These are phyloP conservation scores for Sphagnum fallax DNA, from an alignment of 228 moss, liverwort and hornwort species.

Conservation along the genomic window DNA sequence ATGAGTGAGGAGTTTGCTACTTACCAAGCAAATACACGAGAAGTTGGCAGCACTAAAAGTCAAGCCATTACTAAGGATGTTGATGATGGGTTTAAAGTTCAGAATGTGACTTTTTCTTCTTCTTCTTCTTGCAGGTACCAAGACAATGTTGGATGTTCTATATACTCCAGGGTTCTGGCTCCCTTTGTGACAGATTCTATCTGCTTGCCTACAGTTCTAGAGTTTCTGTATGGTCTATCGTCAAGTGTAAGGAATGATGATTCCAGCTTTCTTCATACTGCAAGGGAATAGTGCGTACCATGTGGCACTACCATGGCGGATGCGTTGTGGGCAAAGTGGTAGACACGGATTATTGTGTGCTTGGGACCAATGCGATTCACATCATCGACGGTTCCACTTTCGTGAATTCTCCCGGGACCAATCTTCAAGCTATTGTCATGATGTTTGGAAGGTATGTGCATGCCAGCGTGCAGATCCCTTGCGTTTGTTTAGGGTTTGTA, in stretches of 20 bases:
- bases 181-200: not conserved
- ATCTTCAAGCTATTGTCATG: constrained; percentile 40
- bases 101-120: no score
- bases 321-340: constrained; percentile 51
- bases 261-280: constrained; percentile 22
- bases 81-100: no score
- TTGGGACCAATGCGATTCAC: constrained; percentile 36
- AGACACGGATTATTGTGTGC: constrained; percentile 27
- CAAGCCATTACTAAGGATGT: no score
- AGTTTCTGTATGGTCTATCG: not conserved
- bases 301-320: constrained; percentile 80
- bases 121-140: not conserved
- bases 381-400: constrained; percentile 64
- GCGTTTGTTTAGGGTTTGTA: not conserved
- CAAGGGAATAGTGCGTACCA: constrained; percentile 48
- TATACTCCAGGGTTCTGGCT: not conserved
- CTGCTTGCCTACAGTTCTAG: not conserved
- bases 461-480: not conserved
- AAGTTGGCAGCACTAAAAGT: no score
- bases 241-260: not conserved
- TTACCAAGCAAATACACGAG: no score
- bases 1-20: no score
- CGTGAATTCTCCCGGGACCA: constrained; percentile 31
- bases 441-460: constrained; percentile 35
- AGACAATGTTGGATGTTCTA: constrained; percentile 7